These are phyloP conservation scores for Solanum peruvianum DNA, from an alignment of 257 asterid species.

Conservation along the genomic window DNA sequence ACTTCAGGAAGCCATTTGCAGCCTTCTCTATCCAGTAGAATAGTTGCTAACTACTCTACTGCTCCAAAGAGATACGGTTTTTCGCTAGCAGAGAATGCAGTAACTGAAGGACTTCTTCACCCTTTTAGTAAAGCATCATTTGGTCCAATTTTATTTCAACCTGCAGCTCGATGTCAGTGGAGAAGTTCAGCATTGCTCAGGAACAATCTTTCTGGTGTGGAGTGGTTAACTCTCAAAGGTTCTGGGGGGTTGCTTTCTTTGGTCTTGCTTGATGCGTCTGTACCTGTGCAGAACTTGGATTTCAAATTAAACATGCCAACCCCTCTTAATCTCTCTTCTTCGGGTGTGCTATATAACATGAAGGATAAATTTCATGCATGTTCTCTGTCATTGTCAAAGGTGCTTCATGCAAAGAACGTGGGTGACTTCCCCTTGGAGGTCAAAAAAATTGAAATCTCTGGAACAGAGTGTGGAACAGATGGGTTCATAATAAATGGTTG, in stretches of 20 bases:
- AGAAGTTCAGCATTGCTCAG: slow-evolving; percentile 68
- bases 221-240: slow-evolving; percentile 72
- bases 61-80: slow-evolving; percentile 67
- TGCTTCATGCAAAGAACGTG: slow-evolving; percentile 58
- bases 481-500: slow-evolving; percentile 60
- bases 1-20: slow-evolving; percentile 27
- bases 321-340: slow-evolving; percentile 27
- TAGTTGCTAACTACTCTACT: slow-evolving; percentile 29
- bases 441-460: slow-evolving; percentile 50
- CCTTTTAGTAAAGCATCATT: slow-evolving; percentile 51
- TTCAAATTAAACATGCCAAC: slow-evolving; percentile 42
- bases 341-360: slow-evolving; percentile 11
- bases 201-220: slow-evolving; percentile 87
- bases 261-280: slow-evolving; percentile 52
- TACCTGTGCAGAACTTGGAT: slow-evolving; percentile 46
- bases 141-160: slow-evolving; percentile 85
- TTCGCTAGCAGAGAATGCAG: slow-evolving; percentile 64
- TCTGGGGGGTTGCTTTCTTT: slow-evolving; percentile 65
- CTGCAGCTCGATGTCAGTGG: slow-evolving; percentile 82
- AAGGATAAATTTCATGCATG: slow-evolving; percentile 34
- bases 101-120: slow-evolving; percentile 69
- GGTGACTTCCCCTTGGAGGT: slow-evolving; percentile 82
- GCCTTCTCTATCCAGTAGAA: slow-evolving; percentile 35
- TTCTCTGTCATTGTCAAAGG: slow-evolving; percentile 42
- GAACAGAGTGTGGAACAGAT: slow-evolving; percentile 58